Evolutionary conservation across 441 rosid genomes (phyloP).

Genomic region (Populus trichocarpa): DNA sequence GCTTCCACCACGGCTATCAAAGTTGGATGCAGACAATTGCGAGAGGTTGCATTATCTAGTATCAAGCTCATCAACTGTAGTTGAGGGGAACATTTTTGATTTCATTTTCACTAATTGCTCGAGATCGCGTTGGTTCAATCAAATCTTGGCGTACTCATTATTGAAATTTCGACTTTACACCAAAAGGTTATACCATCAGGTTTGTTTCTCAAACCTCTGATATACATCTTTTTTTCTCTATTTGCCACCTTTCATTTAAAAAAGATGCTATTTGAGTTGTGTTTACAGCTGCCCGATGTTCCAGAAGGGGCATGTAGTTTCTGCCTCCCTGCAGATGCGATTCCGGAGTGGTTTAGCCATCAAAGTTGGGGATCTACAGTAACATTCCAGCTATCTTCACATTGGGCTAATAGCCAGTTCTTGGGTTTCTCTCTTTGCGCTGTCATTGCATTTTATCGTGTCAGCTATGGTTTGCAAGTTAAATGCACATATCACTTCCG

Average conservation of each 20-base stretch:
- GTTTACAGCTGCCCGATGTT: neutral
- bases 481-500: conserved; percentile 11
- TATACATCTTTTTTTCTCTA: neutral
- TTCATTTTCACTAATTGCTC: no score
- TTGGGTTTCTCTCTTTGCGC: conserved; percentile 4
- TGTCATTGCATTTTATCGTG: neutral
- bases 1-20: no score
- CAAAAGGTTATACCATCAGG: neutral
- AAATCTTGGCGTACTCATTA: no score
- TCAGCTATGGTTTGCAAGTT: neutral
- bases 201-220: neutral
- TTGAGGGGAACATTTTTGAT: no score
- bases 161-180: neutral
- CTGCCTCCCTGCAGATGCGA: neutral
- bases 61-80: no score
- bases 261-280: neutral
- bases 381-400: conserved; percentile 7
- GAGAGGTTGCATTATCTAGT: no score
- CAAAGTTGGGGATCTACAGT: conserved; percentile 1
- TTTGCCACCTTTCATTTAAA: no score
- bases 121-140: no score
- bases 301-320: neutral
- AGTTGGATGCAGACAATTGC: no score
- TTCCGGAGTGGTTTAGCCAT: conserved; percentile 19
- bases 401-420: neutral